Evolutionary conservation across 1,139 yeast species (phyloP).

Genomic region (Waltiozyma sp.): DNA sequence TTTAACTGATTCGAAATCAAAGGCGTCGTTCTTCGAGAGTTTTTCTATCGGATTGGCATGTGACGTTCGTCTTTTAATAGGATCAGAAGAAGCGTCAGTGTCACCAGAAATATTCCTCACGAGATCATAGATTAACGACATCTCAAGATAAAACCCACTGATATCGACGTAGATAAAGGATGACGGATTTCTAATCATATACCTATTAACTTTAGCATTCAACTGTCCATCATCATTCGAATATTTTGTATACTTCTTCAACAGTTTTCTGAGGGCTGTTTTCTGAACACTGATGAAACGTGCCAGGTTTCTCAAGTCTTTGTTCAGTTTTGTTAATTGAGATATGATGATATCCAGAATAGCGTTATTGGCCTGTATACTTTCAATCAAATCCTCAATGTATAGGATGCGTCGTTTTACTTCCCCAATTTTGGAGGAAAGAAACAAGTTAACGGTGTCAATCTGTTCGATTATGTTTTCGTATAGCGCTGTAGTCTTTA

Average conservation of each 20-base stretch:
- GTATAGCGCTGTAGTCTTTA: slow-evolving; percentile 18
- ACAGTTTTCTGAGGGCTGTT: slow-evolving; percentile 68
- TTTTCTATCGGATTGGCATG: slow-evolving; percentile 7
- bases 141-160: slow-evolving; percentile 50
- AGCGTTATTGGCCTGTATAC: slow-evolving; percentile 10
- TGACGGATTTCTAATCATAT: slow-evolving; percentile 28
- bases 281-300: slow-evolving; percentile 71
- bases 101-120: slow-evolving; percentile 7
- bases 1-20: slow-evolving; percentile 24
- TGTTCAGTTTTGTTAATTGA: slow-evolving; percentile 35
- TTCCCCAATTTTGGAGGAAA: slow-evolving; percentile 58
- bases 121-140: slow-evolving; percentile 48
- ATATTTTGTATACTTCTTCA: slow-evolving; percentile 71
- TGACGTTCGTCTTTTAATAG: slow-evolving; percentile 7
- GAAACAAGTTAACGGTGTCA: slow-evolving; percentile 46
- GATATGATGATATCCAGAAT: slow-evolving; percentile 1
- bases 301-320: slow-evolving; percentile 57
- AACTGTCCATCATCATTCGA: slow-evolving; percentile 32
- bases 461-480: slow-evolving; percentile 35
- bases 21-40: slow-evolving; percentile 19
- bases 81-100: slow-evolving; percentile 1
- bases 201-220: slow-evolving; percentile 24
- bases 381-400: slow-evolving; percentile 27
- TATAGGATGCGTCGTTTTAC: slow-evolving; percentile 30
- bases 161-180: slow-evolving; percentile 61